These are phyloP conservation scores for Colletotrichum sublineola DNA, from an alignment of 2,329 filamentous ascomycete genomes.

Conservation along the genomic window DNA sequence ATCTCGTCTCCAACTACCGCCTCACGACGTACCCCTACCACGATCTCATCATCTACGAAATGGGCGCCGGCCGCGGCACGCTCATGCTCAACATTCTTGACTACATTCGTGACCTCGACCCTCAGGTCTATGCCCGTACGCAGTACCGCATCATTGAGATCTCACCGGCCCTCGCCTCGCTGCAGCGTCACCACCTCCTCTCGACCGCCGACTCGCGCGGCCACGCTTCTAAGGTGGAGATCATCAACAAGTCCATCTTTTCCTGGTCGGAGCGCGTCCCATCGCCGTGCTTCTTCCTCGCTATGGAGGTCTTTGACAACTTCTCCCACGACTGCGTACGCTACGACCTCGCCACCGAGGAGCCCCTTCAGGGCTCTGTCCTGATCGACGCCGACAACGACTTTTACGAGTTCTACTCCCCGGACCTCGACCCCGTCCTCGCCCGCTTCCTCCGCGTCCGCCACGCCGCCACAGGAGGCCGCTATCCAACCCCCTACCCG, in stretches of 20 bases:
- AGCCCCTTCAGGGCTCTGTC: conserved; percentile 89
- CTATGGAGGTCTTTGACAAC: conserved; percentile 98
- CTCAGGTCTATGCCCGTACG: conserved; percentile 93
- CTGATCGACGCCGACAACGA: conserved; percentile 88
- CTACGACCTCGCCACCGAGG: conserved; percentile 85
- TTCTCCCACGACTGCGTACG: conserved; percentile 95
- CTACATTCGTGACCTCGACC: conserved; percentile 90
- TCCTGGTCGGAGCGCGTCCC: conserved; percentile 92
- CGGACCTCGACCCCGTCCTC: conserved; percentile 83
- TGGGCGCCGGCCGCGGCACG: conserved; percentile 97
- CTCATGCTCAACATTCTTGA: conserved; percentile 98
- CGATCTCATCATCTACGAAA: conserved; percentile 98
- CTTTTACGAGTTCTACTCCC: conserved; percentile 94
- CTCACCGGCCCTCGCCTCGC: conserved; percentile 80
- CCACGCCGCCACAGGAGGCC: conserved; percentile 77
- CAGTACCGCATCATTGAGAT: conserved; percentile 98
- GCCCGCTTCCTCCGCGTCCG: conserved; percentile 87
- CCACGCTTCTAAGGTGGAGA: conserved; percentile 88
- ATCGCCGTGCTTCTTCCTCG: conserved; percentile 95
- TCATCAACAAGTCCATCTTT: conserved; percentile 95
- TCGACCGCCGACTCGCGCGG: conserved; percentile 77
- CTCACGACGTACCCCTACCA: conserved; percentile 94
- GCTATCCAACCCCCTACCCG: conserved; percentile 73
- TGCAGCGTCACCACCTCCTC: conserved; percentile 81
- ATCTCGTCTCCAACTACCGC: conserved; percentile 96